phyloP scores from a whole-genome alignment of 805 yeast genomes.

The Saccharomycopsis sp. region DNA sequence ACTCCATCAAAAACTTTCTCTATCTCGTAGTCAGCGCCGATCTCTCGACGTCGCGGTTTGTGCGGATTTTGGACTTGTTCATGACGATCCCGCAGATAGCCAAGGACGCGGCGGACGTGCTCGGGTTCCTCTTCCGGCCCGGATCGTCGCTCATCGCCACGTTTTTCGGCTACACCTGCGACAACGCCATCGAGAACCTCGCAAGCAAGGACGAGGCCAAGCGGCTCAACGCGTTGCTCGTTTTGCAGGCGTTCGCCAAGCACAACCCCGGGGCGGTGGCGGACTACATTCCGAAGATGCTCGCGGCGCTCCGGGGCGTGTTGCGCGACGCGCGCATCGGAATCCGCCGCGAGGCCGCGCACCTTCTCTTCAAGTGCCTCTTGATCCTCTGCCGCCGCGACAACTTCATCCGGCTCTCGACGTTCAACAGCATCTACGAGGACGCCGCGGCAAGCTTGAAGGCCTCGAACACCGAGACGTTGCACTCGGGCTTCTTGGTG shows the following conservation, averaged over 20 bases:
- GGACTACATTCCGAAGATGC: constrained; percentile 9
- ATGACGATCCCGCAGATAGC: constrained; percentile 16
- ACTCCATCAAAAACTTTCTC: constrained; percentile 14
- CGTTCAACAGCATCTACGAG: constrained; percentile 9
- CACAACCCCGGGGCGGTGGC: constrained; percentile 17
- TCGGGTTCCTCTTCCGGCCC: constrained; percentile 18
- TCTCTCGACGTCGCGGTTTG: constrained; percentile 16
- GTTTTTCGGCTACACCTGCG: constrained; percentile 14
- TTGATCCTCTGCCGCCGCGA: constrained; percentile 34
- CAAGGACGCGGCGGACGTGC: constrained; percentile 17
- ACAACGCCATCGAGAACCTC: constrained; percentile 18
- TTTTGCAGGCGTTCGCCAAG: constrained; percentile 13
- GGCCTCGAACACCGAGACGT: constrained; percentile 10
- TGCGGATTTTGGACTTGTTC: constrained; percentile 12
- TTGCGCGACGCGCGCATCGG: constrained; percentile 12
- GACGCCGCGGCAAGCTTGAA: constrained; percentile 13
- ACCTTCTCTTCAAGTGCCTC: constrained; percentile 33
- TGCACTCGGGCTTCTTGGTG: constrained; percentile 17
- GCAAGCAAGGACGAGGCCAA: constrained; percentile 15
- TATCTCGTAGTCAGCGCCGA: constrained; percentile 18
- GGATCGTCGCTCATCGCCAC: constrained; percentile 17
- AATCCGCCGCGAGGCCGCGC: constrained; percentile 18
- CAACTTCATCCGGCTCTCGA: constrained; percentile 10
- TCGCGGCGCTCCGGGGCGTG: constrained; percentile 5
- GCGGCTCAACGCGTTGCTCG: constrained; percentile 11